Evolutionary conservation across 2,329 filamentous ascomycete genomes (phyloP).

Genomic region (Monosporascus sp.): DNA sequence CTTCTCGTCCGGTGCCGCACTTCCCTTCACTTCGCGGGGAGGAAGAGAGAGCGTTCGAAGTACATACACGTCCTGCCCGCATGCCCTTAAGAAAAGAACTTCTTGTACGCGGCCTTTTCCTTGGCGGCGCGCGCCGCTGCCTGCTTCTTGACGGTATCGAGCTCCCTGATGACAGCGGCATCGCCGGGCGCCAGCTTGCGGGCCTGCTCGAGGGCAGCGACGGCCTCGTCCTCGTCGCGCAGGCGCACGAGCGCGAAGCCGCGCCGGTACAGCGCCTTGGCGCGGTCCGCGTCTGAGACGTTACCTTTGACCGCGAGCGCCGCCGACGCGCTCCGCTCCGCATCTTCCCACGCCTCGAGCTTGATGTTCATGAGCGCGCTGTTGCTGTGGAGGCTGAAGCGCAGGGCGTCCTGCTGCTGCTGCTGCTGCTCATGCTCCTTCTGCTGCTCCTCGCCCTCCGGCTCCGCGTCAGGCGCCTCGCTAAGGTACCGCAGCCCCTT

Average conservation of each 20-base stretch:
- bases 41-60: no score
- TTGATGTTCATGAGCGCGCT: constrained; percentile 82
- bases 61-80: no score
- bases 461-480: constrained; percentile 58
- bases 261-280: constrained; percentile 83
- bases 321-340: constrained; percentile 61
- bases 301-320: constrained; percentile 61
- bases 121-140: constrained; percentile 70
- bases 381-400: constrained; percentile 86
- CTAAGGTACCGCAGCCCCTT: constrained; percentile 66
- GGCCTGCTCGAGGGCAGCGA: constrained; percentile 71
- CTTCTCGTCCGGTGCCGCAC: no score
- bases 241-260: constrained; percentile 68
- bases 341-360: constrained; percentile 66
- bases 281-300: constrained; percentile 70
- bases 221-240: constrained; percentile 80
- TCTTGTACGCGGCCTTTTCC: constrained; percentile 89
- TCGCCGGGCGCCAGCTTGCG: constrained; percentile 71
- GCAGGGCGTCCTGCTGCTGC: constrained; percentile 63
- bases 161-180: constrained; percentile 67
- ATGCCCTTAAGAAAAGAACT: constrained; percentile 64
- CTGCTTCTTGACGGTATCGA: constrained; percentile 71
- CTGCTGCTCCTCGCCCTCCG: constrained; percentile 55
- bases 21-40: no score
- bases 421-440: constrained; percentile 37